A percentile compares a stretch with the other conserved stretches of the same genome.
Evolutionary conservation across 2,329 filamentous ascomycete genomes (phyloP).

Genomic region (Colletotrichum gigasporum): DNA sequence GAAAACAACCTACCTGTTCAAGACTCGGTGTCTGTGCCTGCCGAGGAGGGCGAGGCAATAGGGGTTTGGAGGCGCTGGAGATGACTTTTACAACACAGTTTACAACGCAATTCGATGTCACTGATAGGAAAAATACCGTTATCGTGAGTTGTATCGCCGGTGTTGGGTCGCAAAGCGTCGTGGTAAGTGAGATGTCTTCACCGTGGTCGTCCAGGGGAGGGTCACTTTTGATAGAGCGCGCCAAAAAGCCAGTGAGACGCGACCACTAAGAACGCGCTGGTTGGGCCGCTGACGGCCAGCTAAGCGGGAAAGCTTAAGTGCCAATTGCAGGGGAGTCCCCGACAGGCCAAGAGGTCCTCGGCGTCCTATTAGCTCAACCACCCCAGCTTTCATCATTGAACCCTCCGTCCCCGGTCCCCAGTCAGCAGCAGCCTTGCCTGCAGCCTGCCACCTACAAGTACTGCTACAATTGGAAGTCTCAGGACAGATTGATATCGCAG

Average conservation of each 20-base stretch:
- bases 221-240: constrained; percentile 26
- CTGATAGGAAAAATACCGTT: no score
- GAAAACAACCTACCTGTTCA: constrained; percentile 1
- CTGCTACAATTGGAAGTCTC: neutral
- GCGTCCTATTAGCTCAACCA: constrained; percentile 3
- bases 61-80: neutral
- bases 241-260: constrained; percentile 34
- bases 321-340: constrained; percentile 24
- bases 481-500: neutral
- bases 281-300: neutral
- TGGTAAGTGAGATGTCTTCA: neutral
- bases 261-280: constrained; percentile 32
- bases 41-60: constrained; percentile 8
- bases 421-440: constrained; percentile 16
- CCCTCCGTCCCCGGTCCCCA: constrained; percentile 3
- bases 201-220: constrained; percentile 20
- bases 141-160: no score
- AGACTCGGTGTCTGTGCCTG: constrained; percentile 1
- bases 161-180: neutral
- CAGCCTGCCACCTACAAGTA: neutral
- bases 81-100: neutral
- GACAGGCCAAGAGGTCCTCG: neutral
- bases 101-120: neutral
- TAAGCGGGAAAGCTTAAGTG: constrained; percentile 17
- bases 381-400: constrained; percentile 6